Conservation (phyloP, 139 green algal genomes). For the Chlorella vulgaris region DNA sequence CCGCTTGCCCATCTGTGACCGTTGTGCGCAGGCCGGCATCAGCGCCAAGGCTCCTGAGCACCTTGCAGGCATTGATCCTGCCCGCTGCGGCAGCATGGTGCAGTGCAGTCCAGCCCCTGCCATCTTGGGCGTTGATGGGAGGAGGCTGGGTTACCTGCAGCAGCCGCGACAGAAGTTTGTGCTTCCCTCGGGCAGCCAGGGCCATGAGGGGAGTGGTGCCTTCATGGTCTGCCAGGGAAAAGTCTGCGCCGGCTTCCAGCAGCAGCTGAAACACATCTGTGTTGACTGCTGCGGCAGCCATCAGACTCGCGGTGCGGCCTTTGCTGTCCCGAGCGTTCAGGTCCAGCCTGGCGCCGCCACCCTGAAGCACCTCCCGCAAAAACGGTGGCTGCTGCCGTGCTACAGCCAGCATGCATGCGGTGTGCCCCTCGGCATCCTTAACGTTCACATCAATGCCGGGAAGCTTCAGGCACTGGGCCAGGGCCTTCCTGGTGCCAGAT, state of each 20-base stretch:
- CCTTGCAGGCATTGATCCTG: neutral
- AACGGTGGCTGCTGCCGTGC: neutral
- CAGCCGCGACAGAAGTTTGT: conserved; percentile 21
- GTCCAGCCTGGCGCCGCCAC: neutral
- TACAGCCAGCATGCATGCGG: neutral
- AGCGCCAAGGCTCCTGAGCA: conserved; percentile 11
- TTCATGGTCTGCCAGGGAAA: neutral
- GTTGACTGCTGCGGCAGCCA: neutral
- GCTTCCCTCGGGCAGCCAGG: neutral
- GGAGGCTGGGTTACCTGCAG: neutral
- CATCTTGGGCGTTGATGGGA: conserved; percentile 1
- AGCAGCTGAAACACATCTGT: neutral
- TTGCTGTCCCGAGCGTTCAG: neutral
- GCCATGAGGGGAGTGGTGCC: conserved; percentile 20
- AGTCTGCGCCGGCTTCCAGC: conserved; percentile 9
- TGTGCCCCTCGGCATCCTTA: neutral
- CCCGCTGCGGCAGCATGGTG: conserved; percentile 19
- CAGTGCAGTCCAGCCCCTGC: neutral
- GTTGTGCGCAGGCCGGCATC: neutral
- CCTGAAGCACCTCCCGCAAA: conserved; percentile 7
- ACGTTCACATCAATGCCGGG: neutral
- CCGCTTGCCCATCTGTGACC: no score
- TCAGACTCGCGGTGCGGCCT: neutral
- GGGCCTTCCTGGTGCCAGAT: neutral
- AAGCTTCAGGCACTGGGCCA: conserved; percentile 12